Conservation (phyloP, 495 filamentous ascomycete species). For the Annulohypoxylon maeteangense region DNA sequence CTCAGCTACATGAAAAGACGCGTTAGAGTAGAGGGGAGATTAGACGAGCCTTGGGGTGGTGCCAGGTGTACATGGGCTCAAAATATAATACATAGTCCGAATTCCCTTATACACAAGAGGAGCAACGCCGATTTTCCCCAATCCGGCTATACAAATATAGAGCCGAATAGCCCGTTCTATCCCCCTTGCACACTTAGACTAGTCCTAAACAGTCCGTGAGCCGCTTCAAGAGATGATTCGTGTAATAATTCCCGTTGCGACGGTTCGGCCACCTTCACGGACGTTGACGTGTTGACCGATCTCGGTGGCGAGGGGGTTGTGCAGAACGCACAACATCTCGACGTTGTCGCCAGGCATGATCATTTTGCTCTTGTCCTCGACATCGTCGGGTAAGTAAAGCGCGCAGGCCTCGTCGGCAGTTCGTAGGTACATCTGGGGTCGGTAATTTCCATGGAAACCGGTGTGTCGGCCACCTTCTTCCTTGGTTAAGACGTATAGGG, state of each 20-base stretch:
- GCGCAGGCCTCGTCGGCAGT: slow-evolving; percentile 90
- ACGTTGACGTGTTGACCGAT: slow-evolving; percentile 93
- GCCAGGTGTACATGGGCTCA: slow-evolving; percentile 41
- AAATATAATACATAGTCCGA: slow-evolving; percentile 40
- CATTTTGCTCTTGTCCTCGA: slow-evolving; percentile 73
- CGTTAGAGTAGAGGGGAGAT: slow-evolving; percentile 45
- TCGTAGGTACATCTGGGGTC: slow-evolving; percentile 93
- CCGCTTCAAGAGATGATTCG: slow-evolving; percentile 75
- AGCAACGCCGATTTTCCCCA: slow-evolving; percentile 40
- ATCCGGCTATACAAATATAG: slow-evolving; percentile 36
- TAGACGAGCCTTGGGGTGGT: slow-evolving; percentile 37
- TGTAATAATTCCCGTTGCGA: slow-evolving; percentile 91
- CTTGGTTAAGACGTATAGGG: slow-evolving; percentile 96
- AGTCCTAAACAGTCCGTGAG: slow-evolving; percentile 15
- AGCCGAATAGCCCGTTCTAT: slow-evolving; percentile 38
- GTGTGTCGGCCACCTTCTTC: slow-evolving; percentile 97
- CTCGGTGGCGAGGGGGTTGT: slow-evolving; percentile 86
- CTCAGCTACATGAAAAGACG: slow-evolving; percentile 18
- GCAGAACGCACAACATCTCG: slow-evolving; percentile 88
- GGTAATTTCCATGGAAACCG: slow-evolving; percentile 92
- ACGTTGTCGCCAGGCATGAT: slow-evolving; percentile 99
- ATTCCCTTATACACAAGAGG: slow-evolving; percentile 42
- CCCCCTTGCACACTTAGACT: slow-evolving; percentile 27
- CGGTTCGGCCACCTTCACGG: slow-evolving; percentile 92
- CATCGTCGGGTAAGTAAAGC: slow-evolving; percentile 84